phyloP scores from a whole-genome alignment of 331 rosid species.

The Phaseolus coccineus region DNA sequence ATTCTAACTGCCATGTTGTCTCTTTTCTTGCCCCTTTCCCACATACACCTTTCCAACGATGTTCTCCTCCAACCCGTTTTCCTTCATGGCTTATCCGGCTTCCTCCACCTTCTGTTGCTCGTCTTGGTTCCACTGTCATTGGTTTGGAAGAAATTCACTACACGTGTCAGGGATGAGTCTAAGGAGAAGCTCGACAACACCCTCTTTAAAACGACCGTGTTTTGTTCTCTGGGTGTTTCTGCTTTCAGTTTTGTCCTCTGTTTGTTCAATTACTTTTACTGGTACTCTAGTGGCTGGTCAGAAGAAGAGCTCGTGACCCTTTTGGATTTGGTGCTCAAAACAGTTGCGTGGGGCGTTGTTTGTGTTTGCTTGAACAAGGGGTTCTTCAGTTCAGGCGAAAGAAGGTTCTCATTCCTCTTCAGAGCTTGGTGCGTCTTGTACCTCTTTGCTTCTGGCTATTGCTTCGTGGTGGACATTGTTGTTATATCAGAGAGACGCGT shows the following conservation, averaged over 20 bases:
- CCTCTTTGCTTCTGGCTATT: slow-evolving; percentile 60
- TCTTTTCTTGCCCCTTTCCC: not conserved
- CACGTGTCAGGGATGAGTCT: slow-evolving; percentile 39
- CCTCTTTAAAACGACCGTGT: slow-evolving; percentile 34
- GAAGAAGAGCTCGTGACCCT: slow-evolving; percentile 63
- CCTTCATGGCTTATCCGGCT: slow-evolving; percentile 62
- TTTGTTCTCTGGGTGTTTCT: slow-evolving; percentile 55
- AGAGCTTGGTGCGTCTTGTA: slow-evolving; percentile 78
- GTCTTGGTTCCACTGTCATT: slow-evolving; percentile 50
- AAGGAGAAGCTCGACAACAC: slow-evolving; percentile 41
- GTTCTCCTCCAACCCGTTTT: slow-evolving; percentile 64
- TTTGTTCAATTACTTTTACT: slow-evolving; percentile 54
- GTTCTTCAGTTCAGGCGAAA: slow-evolving; percentile 44
- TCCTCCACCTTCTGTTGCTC: slow-evolving; percentile 59
- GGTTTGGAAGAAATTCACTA: slow-evolving; percentile 52
- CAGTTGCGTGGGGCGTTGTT: slow-evolving; percentile 66
- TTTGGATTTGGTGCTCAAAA: slow-evolving; percentile 64
- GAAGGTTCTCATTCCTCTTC: slow-evolving; percentile 52
- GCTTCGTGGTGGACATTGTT: slow-evolving; percentile 58
- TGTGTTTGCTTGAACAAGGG: slow-evolving; percentile 52
- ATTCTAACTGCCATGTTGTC: slow-evolving; percentile 5
- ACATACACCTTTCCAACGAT: not conserved
- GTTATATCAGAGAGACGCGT: slow-evolving; percentile 49
- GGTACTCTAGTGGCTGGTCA: slow-evolving; percentile 66
- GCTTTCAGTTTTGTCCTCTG: slow-evolving; percentile 50